Evolutionary conservation across 1,284 basidiomycete species (phyloP).

Genomic region (Pseudozyma flocculosa): DNA sequence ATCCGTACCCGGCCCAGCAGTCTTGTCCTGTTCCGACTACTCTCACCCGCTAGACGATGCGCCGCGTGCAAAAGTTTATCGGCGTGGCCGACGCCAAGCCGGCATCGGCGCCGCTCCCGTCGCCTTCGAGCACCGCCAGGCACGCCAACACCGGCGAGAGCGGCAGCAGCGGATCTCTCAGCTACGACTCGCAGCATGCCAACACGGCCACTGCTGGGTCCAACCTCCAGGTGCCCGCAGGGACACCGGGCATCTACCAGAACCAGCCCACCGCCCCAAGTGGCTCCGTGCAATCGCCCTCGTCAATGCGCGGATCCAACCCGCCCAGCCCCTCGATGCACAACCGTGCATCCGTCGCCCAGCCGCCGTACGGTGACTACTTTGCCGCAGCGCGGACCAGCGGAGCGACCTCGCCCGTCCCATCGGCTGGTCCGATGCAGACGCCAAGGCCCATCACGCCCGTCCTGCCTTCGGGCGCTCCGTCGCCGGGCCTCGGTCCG

Average conservation of each 20-base stretch:
- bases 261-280: not conserved
- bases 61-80: constrained; percentile 29
- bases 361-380: not conserved
- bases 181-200: constrained; percentile 2
- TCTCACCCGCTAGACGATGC: too few relatives aligned
- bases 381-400: not conserved
- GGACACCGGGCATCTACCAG: not conserved
- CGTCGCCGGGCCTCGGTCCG: not conserved
- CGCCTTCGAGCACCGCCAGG: constrained; percentile 9
- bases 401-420: not conserved
- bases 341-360: too few relatives aligned
- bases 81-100: constrained; percentile 35
- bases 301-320: not conserved
- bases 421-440: not conserved
- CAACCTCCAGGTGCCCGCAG: not conserved
- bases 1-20: too few relatives aligned
- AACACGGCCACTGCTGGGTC: too few relatives aligned
- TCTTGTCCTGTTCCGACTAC: too few relatives aligned
- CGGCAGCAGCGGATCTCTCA: not conserved
- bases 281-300: not conserved
- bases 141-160: constrained; percentile 3
- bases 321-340: not conserved
- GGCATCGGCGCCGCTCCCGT: constrained; percentile 15
- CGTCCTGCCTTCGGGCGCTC: not conserved
- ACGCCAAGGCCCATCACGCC: constrained; percentile 1